phyloP scores from a whole-genome alignment of 768 basidiomycete genomes.

The Clitopilus hobsonii region DNA sequence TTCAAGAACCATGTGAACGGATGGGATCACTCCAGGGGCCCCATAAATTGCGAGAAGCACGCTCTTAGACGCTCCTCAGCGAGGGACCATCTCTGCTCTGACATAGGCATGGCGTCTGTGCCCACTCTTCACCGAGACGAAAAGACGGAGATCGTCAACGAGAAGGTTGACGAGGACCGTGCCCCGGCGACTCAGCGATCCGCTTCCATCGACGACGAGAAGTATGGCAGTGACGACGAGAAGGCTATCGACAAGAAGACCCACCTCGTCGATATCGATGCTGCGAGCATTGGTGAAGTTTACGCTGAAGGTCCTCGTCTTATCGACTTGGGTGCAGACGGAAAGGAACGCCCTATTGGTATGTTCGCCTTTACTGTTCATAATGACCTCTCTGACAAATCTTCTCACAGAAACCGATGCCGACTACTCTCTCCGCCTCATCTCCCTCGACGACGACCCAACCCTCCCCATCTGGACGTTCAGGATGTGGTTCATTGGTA shows the following conservation, averaged over 20 bases:
- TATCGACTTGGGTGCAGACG: conserved; percentile 42
- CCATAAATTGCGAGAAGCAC: background rate
- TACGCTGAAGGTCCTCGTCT: conserved; percentile 14
- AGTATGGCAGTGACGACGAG: background rate
- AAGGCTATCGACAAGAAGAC: conserved; percentile 7
- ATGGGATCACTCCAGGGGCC: background rate
- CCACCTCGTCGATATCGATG: conserved; percentile 1
- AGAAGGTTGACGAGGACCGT: background rate
- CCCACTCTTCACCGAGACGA: conserved; percentile 4
- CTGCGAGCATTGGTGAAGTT: conserved; percentile 9
- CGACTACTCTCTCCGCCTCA: conserved; percentile 31
- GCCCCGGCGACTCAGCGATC: background rate
- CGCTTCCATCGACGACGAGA: background rate
- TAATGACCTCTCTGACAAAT: background rate
- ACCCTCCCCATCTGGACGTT: conserved; percentile 35
- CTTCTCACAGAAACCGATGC: conserved; percentile 19
- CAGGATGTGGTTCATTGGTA: conserved; percentile 38
- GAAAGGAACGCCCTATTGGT: conserved; percentile 49
- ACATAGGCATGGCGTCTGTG: background rate
- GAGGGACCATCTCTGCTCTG: background rate
- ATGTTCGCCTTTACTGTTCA: background rate
- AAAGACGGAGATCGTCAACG: background rate
- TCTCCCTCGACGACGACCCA: conserved; percentile 36
- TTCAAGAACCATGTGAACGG: background rate
- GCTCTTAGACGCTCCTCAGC: background rate